phyloP scores from a whole-genome alignment of 2,329 filamentous ascomycete genomes.

The Phyllosticta paracitricarpa region DNA sequence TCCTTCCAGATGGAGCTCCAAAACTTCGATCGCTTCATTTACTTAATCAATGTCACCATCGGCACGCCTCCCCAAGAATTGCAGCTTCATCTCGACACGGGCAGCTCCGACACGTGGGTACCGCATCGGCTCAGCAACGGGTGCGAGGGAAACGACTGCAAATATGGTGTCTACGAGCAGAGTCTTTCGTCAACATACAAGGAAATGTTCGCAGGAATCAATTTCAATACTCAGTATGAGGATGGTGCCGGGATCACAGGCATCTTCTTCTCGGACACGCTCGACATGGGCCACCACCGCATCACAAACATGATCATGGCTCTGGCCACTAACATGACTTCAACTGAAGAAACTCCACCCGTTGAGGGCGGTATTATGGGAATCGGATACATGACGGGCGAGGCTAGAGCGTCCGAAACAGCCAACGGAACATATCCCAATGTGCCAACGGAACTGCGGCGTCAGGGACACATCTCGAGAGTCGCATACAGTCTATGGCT shows the following conservation, averaged over 20 bases:
- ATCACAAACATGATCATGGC: constrained; percentile 10
- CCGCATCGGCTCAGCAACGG: neutral
- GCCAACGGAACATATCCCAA: constrained; percentile 48
- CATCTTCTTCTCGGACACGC: constrained; percentile 2
- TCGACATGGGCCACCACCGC: constrained; percentile 1
- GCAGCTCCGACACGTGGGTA: constrained; percentile 9
- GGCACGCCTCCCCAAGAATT: constrained; percentile 10
- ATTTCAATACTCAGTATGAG: constrained; percentile 7
- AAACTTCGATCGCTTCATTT: too few relatives aligned
- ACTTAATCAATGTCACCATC: constrained; percentile 11
- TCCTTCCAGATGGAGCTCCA: too few relatives aligned
- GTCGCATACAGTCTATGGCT: constrained; percentile 55
- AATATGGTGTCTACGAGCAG: neutral
- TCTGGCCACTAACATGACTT: neutral
- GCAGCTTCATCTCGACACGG: constrained; percentile 6
- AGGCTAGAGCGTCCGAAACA: too few relatives aligned
- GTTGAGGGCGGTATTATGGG: constrained; percentile 4
- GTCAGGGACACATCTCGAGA: constrained; percentile 51
- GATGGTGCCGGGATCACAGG: constrained; percentile 5
- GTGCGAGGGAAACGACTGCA: neutral
- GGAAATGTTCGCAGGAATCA: neutral
- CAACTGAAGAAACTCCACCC: too few relatives aligned
- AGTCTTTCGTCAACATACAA: constrained; percentile 2
- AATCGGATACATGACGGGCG: constrained; percentile 5
- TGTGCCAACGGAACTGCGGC: constrained; percentile 55